Evolutionary conservation across 106 monocot species (phyloP).

Genomic region (Hemerocallis citrina): DNA sequence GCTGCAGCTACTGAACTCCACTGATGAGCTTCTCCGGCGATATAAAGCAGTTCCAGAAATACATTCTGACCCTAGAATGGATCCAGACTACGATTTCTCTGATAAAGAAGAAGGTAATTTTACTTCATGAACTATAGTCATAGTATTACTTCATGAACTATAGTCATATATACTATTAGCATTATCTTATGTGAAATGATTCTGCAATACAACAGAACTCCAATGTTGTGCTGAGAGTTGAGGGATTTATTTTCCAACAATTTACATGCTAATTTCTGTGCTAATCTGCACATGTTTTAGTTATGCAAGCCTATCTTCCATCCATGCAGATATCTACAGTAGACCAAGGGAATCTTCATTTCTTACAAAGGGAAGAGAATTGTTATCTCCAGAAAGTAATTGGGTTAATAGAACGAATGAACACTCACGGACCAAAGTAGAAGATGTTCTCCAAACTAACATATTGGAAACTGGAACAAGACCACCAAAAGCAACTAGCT

Average conservation of each 20-base stretch:
- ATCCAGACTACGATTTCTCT: constrained; percentile 50
- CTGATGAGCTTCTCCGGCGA: constrained; percentile 43
- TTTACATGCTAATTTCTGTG: neutral
- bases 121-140: too few species aligned
- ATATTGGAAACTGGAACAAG: constrained; percentile 11
- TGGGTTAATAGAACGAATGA: constrained; percentile 18
- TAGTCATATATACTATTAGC: neutral
- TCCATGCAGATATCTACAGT: constrained; percentile 14
- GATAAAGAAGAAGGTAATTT: constrained; percentile 46
- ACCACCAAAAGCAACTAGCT: too few species aligned
- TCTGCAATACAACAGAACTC: too few species aligned
- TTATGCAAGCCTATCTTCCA: neutral
- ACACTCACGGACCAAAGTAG: constrained; percentile 4
- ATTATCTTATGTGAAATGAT: too few species aligned
- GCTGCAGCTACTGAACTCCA: constrained; percentile 45
- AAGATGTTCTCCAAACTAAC: neutral
- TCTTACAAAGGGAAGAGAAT: constrained; percentile 30
- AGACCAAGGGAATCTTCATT: constrained; percentile 17
- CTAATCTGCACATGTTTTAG: neutral
- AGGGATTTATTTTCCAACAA: too few species aligned
- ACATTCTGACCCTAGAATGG: constrained; percentile 63
- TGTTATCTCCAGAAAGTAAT: constrained; percentile 12
- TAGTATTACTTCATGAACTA: neutral
- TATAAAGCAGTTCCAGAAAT: constrained; percentile 51
- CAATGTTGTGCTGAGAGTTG: too few species aligned